Percentiles rank a stretch among this genome's conserved stretches.
Conservation (phyloP, 768 basidiomycete species). For the Boletus sp. region DNA sequence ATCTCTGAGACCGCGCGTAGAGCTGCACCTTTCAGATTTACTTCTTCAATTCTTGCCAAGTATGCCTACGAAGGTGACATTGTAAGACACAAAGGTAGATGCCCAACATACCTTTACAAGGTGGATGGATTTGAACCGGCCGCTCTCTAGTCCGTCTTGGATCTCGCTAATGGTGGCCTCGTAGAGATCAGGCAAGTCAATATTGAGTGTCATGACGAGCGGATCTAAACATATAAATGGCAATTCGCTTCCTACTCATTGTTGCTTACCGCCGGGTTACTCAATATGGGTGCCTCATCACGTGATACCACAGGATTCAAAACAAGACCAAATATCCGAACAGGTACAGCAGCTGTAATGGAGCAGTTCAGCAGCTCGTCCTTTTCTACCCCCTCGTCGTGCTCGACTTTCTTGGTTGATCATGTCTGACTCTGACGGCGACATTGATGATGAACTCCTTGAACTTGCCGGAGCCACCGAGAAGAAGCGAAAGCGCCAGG, state of each 20-base stretch:
- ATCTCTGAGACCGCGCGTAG: conserved; percentile 58
- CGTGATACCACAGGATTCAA: conserved; percentile 16
- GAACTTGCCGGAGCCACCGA: conserved; percentile 70
- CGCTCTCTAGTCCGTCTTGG: conserved; percentile 47
- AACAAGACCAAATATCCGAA: conserved; percentile 20
- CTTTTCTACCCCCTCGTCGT: not conserved
- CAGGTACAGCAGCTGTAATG: not conserved
- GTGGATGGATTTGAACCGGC: conserved; percentile 56
- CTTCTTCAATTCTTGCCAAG: conserved; percentile 63
- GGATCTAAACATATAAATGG: not conserved
- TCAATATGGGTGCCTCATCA: conserved; percentile 8
- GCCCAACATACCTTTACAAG: conserved; percentile 49
- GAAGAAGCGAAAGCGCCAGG: conserved; percentile 64
- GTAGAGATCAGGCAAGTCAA: conserved; percentile 49
- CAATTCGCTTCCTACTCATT: not conserved
- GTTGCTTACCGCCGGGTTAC: conserved; percentile 5
- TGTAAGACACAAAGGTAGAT: no score
- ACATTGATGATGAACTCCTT: conserved; percentile 70
- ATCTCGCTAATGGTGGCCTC: conserved; percentile 56
- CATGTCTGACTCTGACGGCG: conserved; percentile 52
- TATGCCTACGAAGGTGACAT: conserved; percentile 46
- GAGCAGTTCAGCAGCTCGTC: not conserved
- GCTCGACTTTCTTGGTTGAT: conserved; percentile 1
- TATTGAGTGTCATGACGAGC: not conserved
- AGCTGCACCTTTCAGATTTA: conserved; percentile 57